Percentiles rank a stretch among this genome's conserved stretches.
Conservation (phyloP, 1,284 basidiomycete genomes). For the Tilletia setariae region DNA sequence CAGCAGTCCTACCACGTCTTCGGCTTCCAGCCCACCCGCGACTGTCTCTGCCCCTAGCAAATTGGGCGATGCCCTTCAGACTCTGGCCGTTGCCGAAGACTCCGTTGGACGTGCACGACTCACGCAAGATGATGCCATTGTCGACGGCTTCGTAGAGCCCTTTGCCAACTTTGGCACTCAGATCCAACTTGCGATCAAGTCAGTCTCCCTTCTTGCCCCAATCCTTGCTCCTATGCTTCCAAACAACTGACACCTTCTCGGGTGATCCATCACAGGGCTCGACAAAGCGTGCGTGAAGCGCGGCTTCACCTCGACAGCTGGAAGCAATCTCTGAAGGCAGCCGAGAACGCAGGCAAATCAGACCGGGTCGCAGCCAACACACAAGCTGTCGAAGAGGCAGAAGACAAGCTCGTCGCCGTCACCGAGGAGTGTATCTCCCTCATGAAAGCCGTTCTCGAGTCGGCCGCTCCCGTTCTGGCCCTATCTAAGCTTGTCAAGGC, state of each 20-base stretch:
- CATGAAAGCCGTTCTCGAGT: constrained; percentile 96
- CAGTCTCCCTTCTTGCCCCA: not conserved
- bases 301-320: constrained; percentile 51
- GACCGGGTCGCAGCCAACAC: constrained; percentile 24
- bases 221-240: not conserved
- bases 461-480: constrained; percentile 93
- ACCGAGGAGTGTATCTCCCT: constrained; percentile 96
- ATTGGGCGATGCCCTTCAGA: constrained; percentile 67
- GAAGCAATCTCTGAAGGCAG: constrained; percentile 46
- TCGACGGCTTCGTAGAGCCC: constrained; percentile 74
- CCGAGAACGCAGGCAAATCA: constrained; percentile 32
- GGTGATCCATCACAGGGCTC: constrained; percentile 28
- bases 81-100: constrained; percentile 81
- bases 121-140: constrained; percentile 74
- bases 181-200: constrained; percentile 49
- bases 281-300: constrained; percentile 47
- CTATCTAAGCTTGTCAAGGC: constrained; percentile 88
- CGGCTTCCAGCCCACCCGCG: constrained; percentile 21
- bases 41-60: constrained; percentile 34
- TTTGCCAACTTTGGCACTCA: constrained; percentile 61
- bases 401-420: constrained; percentile 74
- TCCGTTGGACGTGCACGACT: constrained; percentile 80
- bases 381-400: constrained; percentile 51
- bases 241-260: not conserved
- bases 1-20: constrained; percentile 17